phyloP scores from a whole-genome alignment of 176 grass and related monocot species.

The Eragrostis curvula region DNA sequence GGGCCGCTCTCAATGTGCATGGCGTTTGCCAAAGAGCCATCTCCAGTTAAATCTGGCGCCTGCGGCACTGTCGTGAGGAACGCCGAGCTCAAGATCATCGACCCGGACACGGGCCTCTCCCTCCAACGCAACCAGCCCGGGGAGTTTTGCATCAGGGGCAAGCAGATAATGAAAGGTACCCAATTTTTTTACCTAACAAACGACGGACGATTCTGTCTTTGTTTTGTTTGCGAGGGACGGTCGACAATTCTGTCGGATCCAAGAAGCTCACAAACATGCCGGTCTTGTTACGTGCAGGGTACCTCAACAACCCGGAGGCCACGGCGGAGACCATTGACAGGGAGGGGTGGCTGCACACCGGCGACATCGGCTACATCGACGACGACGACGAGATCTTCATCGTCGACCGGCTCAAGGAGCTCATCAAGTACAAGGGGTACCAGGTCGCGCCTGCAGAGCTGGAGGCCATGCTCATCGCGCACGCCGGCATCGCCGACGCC shows the following conservation, averaged over 20 bases:
- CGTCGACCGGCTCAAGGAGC: conserved; percentile 89
- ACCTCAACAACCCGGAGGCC: conserved; percentile 76
- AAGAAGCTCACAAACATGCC: neutral
- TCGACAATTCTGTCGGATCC: neutral
- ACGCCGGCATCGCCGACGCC: conserved; percentile 69
- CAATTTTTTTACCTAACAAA: neutral
- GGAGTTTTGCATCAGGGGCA: conserved; percentile 88
- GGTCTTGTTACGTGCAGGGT: conserved; percentile 51
- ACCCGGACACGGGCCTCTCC: conserved; percentile 62
- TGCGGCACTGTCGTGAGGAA: conserved; percentile 92
- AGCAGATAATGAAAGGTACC: conserved; percentile 91
- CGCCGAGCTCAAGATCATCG: conserved; percentile 81
- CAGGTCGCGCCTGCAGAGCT: conserved; percentile 90
- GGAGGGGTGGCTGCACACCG: conserved; percentile 89
- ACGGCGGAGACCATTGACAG: conserved; percentile 78
- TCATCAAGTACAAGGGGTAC: conserved; percentile 96
- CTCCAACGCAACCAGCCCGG: conserved; percentile 62
- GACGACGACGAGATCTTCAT: conserved; percentile 94
- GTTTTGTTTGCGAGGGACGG: no score
- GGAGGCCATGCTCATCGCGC: conserved; percentile 80
- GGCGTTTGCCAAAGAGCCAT: conserved; percentile 81
- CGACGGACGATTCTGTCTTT: neutral
- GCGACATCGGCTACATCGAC: conserved; percentile 84
- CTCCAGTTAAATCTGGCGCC: conserved; percentile 75
- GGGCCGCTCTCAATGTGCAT: conserved; percentile 91